Evolutionary conservation across 2,329 filamentous ascomycete species (phyloP), one percentile per base, ranked within the genome.

Genomic region (Fusarium sp.): DNA sequence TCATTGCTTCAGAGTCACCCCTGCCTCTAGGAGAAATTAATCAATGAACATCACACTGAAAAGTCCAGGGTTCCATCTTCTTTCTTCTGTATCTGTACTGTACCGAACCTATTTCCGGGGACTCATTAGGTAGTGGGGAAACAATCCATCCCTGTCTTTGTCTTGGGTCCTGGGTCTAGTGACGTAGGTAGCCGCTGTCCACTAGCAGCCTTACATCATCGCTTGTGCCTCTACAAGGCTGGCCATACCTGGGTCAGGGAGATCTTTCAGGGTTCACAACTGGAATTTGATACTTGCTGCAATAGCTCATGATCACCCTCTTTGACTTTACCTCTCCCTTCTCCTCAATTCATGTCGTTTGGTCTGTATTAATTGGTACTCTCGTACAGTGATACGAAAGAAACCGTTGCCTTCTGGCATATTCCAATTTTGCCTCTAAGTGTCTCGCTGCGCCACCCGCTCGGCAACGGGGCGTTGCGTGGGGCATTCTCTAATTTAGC

Each of bases 151-250:
- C 49, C 55, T 46, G 55, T 57, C 67, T 59, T 65, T 66, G 47
- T 56, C 41, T 53, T 65, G 54, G 60, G 63, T 41, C 41, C 51
- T 65, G 54, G 60, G 58, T 46, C 41, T 41, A 58, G 68, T 70
- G 68, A 70, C 68, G 68, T 70, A 71, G 47, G 59, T 58, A 71
- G 55, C 64, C 65, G 65, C 53, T 68, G 60, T 71, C 53, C 49
- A 41, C 57, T 59, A 69, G 44, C 57, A 57, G 65, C 65, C 69
- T 72, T 72, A 72, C 69, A 71, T 71, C 69, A 71, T 71, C 64
- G 62, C 56, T 43, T 34, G 56, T 66, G 53, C 49, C 58, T 49
- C 30, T 43, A 52, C 59, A 65, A 56, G 67, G 67, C 62, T 70
- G 66, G 67, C 30, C 65, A 52, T 48, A 38, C 48, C 46, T 30